Conservation (phyloP, 2,329 filamentous ascomycete species). For the Curvularia sp. region DNA sequence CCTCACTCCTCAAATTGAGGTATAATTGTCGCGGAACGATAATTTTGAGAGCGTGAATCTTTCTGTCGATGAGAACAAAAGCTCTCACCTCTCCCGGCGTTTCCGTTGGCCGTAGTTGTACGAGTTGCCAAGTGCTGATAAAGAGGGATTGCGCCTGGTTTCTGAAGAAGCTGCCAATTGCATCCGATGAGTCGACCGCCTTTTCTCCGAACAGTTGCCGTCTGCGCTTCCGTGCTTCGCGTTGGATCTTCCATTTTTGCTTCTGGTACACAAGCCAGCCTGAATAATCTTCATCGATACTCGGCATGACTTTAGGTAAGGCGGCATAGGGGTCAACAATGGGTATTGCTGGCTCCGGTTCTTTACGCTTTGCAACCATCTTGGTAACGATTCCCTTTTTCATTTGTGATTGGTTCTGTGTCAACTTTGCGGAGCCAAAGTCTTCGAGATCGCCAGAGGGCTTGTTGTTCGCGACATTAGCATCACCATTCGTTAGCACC, state of each 20-base stretch:
- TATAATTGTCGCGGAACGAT: slow-evolving; percentile 90
- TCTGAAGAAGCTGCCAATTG: slow-evolving; percentile 77
- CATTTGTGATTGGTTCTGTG: slow-evolving; percentile 46
- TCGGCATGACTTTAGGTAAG: slow-evolving; percentile 83
- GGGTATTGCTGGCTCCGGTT: slow-evolving; percentile 55
- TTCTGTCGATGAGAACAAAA: slow-evolving; percentile 91
- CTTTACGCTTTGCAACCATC: slow-evolving; percentile 59
- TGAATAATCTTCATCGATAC: slow-evolving; percentile 82
- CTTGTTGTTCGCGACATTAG: slow-evolving; percentile 67
- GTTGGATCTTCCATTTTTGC: slow-evolving; percentile 98
- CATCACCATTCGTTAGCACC: slow-evolving; percentile 75
- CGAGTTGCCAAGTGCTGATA: slow-evolving; percentile 91
- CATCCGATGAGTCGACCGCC: slow-evolving; percentile 65
- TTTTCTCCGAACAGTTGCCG: slow-evolving; percentile 93
- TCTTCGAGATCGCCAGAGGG: slow-evolving; percentile 77
- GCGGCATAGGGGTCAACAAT: slow-evolving; percentile 81
- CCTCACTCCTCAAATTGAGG: slow-evolving; percentile 86
- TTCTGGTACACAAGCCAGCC: slow-evolving; percentile 95
- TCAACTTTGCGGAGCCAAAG: slow-evolving; percentile 68
- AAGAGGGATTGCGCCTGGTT: slow-evolving; percentile 91
- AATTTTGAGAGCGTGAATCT: slow-evolving; percentile 86
- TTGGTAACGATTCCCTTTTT: slow-evolving; percentile 54
- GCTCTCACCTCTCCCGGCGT: slow-evolving; percentile 85
- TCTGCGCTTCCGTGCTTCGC: slow-evolving; percentile 82
- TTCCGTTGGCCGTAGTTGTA: slow-evolving; percentile 84